phyloP scores from a whole-genome alignment of 2,329 filamentous ascomycete genomes.

The Claviceps cyperi region DNA sequence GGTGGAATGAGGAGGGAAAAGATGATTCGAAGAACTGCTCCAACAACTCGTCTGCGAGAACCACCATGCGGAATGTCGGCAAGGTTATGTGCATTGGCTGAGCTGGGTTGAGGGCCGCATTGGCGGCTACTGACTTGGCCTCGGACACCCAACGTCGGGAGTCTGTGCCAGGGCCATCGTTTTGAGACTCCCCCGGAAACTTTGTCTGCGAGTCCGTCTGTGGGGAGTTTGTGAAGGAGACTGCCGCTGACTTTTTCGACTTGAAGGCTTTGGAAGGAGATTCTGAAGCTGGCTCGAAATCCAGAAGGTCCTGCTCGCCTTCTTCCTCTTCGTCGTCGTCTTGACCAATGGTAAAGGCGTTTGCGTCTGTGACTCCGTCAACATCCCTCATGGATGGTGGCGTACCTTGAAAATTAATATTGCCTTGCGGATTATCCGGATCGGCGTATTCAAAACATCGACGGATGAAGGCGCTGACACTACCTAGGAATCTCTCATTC shows the following conservation, averaged over 20 bases:
- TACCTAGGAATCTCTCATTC: slow-evolving; percentile 81
- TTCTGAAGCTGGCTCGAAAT: slow-evolving; percentile 32
- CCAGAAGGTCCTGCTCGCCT: slow-evolving; percentile 46
- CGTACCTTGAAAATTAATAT: slow-evolving; percentile 23
- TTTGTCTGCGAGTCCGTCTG: background rate
- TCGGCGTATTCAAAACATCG: slow-evolving; percentile 97
- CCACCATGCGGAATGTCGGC: slow-evolving; percentile 96
- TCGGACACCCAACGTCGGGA: slow-evolving; percentile 35
- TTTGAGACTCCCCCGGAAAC: background rate
- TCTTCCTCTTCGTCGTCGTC: slow-evolving; percentile 47
- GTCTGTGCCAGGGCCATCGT: slow-evolving; percentile 7
- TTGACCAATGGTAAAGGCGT: slow-evolving; percentile 62
- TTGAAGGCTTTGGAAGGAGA: slow-evolving; percentile 29
- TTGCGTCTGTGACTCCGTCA: slow-evolving; percentile 15
- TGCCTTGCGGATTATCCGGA: slow-evolving; percentile 57
- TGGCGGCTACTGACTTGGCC: slow-evolving; percentile 62
- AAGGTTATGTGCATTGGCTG: slow-evolving; percentile 92
- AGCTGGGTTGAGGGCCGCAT: slow-evolving; percentile 79
- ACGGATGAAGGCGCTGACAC: slow-evolving; percentile 88
- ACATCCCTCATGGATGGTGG: slow-evolving; percentile 25
- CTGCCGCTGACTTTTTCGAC: slow-evolving; percentile 25
- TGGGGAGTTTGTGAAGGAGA: slow-evolving; percentile 7
- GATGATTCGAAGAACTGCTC: slow-evolving; percentile 97
- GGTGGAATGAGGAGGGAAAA: slow-evolving; percentile 83
- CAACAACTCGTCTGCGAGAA: slow-evolving; percentile 85